phyloP scores from a whole-genome alignment of 2,329 filamentous ascomycete genomes.

The Aspergillus quadricinctus region DNA sequence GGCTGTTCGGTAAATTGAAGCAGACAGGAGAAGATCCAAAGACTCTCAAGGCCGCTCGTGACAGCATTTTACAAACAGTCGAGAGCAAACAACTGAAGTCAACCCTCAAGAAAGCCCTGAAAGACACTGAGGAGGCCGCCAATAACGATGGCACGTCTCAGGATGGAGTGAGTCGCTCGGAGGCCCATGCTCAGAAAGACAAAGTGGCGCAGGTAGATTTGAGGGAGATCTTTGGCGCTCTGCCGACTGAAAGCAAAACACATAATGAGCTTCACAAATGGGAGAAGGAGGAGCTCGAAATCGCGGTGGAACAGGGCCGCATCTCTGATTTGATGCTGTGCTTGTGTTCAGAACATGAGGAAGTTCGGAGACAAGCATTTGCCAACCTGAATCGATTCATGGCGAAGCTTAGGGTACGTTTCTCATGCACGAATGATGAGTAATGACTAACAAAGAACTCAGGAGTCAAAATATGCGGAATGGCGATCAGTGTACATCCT shows the following conservation, averaged over 20 bases:
- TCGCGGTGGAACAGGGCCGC: conserved; percentile 73
- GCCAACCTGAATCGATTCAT: conserved; percentile 40
- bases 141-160: conserved; percentile 13
- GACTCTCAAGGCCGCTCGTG: conserved; percentile 44
- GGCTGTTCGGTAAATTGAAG: conserved; percentile 53
- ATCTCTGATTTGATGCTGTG: conserved; percentile 67
- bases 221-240: conserved; percentile 49
- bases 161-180: conserved; percentile 11
- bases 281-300: conserved; percentile 71
- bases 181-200: conserved; percentile 1
- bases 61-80: conserved; percentile 40
- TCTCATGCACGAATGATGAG: background rate
- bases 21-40: conserved; percentile 49
- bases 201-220: conserved; percentile 41
- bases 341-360: conserved; percentile 67
- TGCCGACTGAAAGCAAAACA: conserved; percentile 43
- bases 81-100: conserved; percentile 38
- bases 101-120: conserved; percentile 31
- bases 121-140: conserved; percentile 11
- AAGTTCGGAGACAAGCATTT: conserved; percentile 72
- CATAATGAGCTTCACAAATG: conserved; percentile 54
- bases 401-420: conserved; percentile 44
- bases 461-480: conserved; percentile 68
- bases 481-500: conserved; percentile 75
- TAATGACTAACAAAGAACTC: conserved; percentile 10